Percentiles rank a stretch among this genome's conserved stretches.
These are phyloP conservation scores for Mucuna pruriens DNA, from an alignment of 306 rosid species.

Conservation along the genomic window DNA sequence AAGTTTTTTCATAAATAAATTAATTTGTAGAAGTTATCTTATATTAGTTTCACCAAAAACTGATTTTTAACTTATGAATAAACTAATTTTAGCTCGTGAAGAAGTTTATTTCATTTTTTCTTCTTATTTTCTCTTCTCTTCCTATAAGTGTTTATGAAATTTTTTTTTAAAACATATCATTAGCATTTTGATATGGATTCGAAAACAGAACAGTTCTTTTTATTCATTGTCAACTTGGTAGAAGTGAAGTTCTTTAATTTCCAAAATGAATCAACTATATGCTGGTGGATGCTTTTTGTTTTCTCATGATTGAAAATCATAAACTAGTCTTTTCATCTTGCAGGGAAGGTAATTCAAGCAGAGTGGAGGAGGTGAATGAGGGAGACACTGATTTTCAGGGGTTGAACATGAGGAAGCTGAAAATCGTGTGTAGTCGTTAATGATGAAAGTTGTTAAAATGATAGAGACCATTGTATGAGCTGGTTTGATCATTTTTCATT, in stretches of 20 bases:
- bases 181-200: conserved; percentile 21
- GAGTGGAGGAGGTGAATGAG: conserved; percentile 83
- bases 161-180: too few relatives aligned
- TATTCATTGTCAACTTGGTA: neutral
- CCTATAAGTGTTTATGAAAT: too few relatives aligned
- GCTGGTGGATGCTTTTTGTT: neutral
- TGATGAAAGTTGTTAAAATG: conserved; percentile 46
- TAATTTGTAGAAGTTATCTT: too few relatives aligned
- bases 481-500: conserved; percentile 51
- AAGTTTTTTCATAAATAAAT: too few relatives aligned
- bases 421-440: conserved; percentile 36
- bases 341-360: conserved; percentile 73
- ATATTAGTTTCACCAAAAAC: too few relatives aligned
- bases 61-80: too few relatives aligned
- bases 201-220: neutral
- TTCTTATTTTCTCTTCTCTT: too few relatives aligned
- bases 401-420: conserved; percentile 33
- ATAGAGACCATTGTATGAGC: conserved; percentile 37
- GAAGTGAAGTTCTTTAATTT: conserved; percentile 5
- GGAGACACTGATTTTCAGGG: conserved; percentile 29
- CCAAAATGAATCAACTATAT: neutral
- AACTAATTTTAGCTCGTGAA: too few relatives aligned
- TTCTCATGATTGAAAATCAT: conserved; percentile 23
- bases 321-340: conserved; percentile 35
- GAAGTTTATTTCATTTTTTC: too few relatives aligned